Evolutionary conservation across 306 rosid genomes (phyloP).

Genomic region (Prunus persica): Prunus_persica_NCBIv2 NC_034010.1:22506001-22506500

Average conservation of each 20-base stretch:
- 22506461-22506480: slow-evolving; percentile 54
- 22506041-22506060: slow-evolving; percentile 41
- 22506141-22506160: slow-evolving; percentile 72
- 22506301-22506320: slow-evolving; percentile 43
- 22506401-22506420: background rate
- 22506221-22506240: slow-evolving; percentile 41
- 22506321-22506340: slow-evolving; percentile 51
- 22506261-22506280: slow-evolving; percentile 6
- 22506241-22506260: slow-evolving; percentile 36
- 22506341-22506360: slow-evolving; percentile 35
- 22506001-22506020: slow-evolving; percentile 58
- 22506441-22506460: slow-evolving; percentile 2
- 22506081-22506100: slow-evolving; percentile 64
- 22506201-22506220: slow-evolving; percentile 32
- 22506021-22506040: slow-evolving; percentile 44
- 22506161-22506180: slow-evolving; percentile 58
- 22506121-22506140: slow-evolving; percentile 55
- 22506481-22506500: slow-evolving; percentile 44
- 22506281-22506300: slow-evolving; percentile 53
- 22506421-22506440: background rate
- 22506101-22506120: slow-evolving; percentile 71
- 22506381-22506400: slow-evolving; percentile 53
- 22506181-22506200: slow-evolving; percentile 23
- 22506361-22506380: slow-evolving; percentile 50
- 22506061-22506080: slow-evolving; percentile 52